Evolutionary conservation across 306 rosid genomes (phyloP), one percentile per base, ranked within the genome.

Genomic region (Medicago lupulina): DNA sequence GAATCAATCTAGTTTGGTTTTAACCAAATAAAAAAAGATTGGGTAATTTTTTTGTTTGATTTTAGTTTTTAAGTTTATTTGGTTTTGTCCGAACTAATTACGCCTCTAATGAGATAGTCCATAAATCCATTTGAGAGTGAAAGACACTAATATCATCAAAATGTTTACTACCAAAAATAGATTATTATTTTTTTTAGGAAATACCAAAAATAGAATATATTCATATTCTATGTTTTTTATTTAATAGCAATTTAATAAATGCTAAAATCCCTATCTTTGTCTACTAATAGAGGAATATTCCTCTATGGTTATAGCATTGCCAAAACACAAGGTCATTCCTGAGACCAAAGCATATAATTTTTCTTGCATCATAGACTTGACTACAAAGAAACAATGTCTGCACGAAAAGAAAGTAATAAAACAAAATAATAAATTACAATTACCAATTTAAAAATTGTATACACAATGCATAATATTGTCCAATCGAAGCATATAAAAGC

Each of bases 331-430:
- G 57, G 81, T 41, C 31, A 39, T 68, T 65, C 14, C 55, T 23
- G 31, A 31, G 57, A 53, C 70, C 55, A 76, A 83, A 70, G 87
- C 55, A 83, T 83, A 80, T 80, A 17, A 43, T 40, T 71, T 83
- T 65, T 49, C 81, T 73, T 73, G 74, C 75, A 72, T 59, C 9
- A 46, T 11, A 16, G 10, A 25, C 54, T 67, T 67, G 7, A 9
- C 16, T 23, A 44, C 70, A 76, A 31, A 23, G 70, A 64, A 38
- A 46, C 71, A 49, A 78, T 73, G 83, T 71, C 76, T 80, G 87
- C 74, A 84, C 64, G 84, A 71, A 80, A 84, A 84, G 87, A 76
- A 84, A 80, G 87, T 71, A 76, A 83, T 76, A 77, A 77, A 77
- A 65, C 54, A 69, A 61, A 81, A 40, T 7, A 81, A 8, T 10